phyloP scores from a whole-genome alignment of 306 rosid genomes.

The Carpinus viminea region DNA sequence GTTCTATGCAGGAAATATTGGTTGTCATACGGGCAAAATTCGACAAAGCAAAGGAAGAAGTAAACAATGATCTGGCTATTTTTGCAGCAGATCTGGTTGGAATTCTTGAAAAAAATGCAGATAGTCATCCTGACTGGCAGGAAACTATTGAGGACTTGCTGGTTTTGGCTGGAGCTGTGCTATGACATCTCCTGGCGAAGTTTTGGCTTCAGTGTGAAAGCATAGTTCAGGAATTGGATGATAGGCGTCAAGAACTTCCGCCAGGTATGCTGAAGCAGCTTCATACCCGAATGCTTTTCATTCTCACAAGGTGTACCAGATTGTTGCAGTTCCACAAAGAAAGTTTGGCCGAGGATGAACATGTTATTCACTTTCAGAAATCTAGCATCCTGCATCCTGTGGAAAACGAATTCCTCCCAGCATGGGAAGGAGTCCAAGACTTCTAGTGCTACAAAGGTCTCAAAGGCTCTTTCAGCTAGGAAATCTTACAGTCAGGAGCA shows the following conservation, averaged over 20 bases:
- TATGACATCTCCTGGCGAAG: slow-evolving; percentile 81
- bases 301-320: slow-evolving; percentile 96
- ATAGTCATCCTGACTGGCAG: slow-evolving; percentile 95
- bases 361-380: slow-evolving; percentile 75
- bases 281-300: slow-evolving; percentile 93
- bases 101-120: slow-evolving; percentile 87
- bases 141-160: slow-evolving; percentile 94
- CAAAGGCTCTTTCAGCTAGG: slow-evolving; percentile 61
- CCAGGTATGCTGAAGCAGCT: slow-evolving; percentile 93
- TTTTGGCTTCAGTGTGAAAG: slow-evolving; percentile 99
- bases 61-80: slow-evolving; percentile 79
- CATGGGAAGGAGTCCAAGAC: slow-evolving; percentile 60
- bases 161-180: slow-evolving; percentile 96
- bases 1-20: slow-evolving; percentile 75
- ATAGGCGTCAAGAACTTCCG: slow-evolving; percentile 93
- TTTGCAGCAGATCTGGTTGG: slow-evolving; percentile 97
- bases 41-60: slow-evolving; percentile 96
- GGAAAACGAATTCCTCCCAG: slow-evolving; percentile 64
- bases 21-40: slow-evolving; percentile 79
- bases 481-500: slow-evolving; percentile 96
- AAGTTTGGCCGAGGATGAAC: slow-evolving; percentile 88
- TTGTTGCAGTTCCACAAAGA: slow-evolving; percentile 96
- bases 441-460: slow-evolving; percentile 50
- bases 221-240: slow-evolving; percentile 98
- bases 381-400: slow-evolving; percentile 71